Conservation (phyloP, 2,329 filamentous ascomycete species). For the Calonectria pauciramosa region DNA sequence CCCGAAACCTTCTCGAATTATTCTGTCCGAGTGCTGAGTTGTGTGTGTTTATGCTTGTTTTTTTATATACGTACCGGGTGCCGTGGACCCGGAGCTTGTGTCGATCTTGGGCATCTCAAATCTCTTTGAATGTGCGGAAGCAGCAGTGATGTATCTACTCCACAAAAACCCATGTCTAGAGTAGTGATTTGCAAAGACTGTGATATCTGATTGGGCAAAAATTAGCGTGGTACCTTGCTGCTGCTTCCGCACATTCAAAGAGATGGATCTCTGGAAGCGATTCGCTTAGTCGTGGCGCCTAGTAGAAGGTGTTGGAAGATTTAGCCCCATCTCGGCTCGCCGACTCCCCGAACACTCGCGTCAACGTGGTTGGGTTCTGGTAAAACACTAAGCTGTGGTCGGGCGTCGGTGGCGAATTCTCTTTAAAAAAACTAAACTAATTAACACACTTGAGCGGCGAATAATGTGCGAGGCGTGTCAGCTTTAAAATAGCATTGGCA, state of each 20-base stretch:
- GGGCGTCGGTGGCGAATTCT: background rate
- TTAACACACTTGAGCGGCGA: background rate
- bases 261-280: background rate
- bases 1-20: background rate
- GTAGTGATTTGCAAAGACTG: no score
- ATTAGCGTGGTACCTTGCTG: no score
- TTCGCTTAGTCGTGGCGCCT: background rate
- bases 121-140: no score
- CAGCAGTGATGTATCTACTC: no score
- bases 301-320: background rate
- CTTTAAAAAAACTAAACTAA: background rate
- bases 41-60: background rate
- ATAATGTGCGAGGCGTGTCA: background rate
- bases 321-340: background rate
- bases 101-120: background rate
- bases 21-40: background rate
- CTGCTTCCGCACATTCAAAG: no score
- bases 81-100: background rate
- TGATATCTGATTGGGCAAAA: no score
- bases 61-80: background rate
- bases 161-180: no score
- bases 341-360: background rate
- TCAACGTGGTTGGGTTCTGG: background rate
- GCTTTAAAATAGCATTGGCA: background rate
- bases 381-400: background rate